Evolutionary conservation across 768 basidiomycete genomes (phyloP).

Genomic region (Sarcomyxa edulis): DNA sequence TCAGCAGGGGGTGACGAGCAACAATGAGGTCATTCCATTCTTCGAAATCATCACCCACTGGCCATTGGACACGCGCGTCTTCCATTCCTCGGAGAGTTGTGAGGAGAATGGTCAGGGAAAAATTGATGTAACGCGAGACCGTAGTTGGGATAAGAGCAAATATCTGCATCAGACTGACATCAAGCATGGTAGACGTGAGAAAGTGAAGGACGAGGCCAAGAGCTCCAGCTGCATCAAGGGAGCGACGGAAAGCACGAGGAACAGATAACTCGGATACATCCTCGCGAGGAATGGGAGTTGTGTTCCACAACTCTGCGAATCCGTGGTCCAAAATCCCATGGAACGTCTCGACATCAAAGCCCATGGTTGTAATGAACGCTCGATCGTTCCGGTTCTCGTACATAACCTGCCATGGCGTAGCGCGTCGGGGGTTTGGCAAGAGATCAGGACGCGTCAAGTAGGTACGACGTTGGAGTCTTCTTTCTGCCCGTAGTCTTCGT

Average conservation of each 20-base stretch:
- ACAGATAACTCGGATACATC: constrained; percentile 16
- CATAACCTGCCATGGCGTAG: constrained; percentile 32
- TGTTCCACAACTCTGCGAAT: constrained; percentile 23
- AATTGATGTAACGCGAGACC: constrained; percentile 28
- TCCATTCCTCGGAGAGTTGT: constrained; percentile 19
- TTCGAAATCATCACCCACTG: constrained; percentile 22
- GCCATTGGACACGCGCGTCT: constrained; percentile 24
- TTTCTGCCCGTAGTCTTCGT: not conserved
- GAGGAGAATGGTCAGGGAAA: constrained; percentile 25
- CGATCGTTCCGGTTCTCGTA: constrained; percentile 24
- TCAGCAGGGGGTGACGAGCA: constrained; percentile 25
- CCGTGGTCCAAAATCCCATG: constrained; percentile 22
- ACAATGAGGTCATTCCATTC: constrained; percentile 18
- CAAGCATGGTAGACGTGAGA: constrained; percentile 34
- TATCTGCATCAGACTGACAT: constrained; percentile 35
- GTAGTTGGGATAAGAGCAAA: constrained; percentile 38
- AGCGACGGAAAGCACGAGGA: constrained; percentile 21
- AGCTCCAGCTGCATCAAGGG: constrained; percentile 34
- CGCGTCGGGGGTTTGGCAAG: constrained; percentile 23
- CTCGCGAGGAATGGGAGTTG: constrained; percentile 21
- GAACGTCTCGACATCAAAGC: constrained; percentile 33
- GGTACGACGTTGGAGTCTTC: constrained; percentile 8
- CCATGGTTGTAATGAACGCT: constrained; percentile 42
- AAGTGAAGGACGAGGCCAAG: constrained; percentile 37
- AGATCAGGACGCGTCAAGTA: constrained; percentile 27